Conservation (phyloP, 192 early-diverging fungal genomes). For the Obelidium mucronatum region DNA sequence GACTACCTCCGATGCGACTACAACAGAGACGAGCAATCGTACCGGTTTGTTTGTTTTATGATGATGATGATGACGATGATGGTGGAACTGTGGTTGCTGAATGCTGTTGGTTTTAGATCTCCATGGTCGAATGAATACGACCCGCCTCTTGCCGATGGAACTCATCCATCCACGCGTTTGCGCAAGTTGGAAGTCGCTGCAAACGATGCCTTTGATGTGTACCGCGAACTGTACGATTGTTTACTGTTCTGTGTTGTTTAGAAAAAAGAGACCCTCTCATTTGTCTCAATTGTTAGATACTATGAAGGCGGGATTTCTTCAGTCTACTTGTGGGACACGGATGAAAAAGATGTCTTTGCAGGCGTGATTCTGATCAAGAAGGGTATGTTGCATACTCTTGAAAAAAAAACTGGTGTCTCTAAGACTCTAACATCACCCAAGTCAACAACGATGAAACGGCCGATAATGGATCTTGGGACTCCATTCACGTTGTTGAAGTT, state of each 20-base stretch:
- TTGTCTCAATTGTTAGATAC: conserved; percentile 48
- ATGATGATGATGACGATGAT: background rate
- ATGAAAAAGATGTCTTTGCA: conserved; percentile 84
- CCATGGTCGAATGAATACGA: conserved; percentile 98
- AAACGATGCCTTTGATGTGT: conserved; percentile 97
- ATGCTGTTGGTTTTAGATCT: conserved; percentile 62
- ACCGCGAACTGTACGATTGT: conserved; percentile 76
- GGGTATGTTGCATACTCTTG: conserved; percentile 56
- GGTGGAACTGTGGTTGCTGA: background rate
- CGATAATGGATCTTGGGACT: conserved; percentile 90
- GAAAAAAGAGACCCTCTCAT: background rate
- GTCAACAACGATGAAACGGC: conserved; percentile 19
- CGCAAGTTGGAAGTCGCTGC: conserved; percentile 89
- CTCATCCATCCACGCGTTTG: conserved; percentile 77
- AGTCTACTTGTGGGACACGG: conserved; percentile 94
- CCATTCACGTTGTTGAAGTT: conserved; percentile 96
- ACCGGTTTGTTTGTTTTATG: conserved; percentile 62
- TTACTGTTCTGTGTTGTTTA: background rate
- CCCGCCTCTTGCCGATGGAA: conserved; percentile 77
- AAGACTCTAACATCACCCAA: background rate
- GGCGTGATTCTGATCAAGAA: conserved; percentile 96
- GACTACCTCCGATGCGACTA: conserved; percentile 95
- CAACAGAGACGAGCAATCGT: conserved; percentile 95
- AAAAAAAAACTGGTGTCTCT: background rate
- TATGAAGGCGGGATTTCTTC: conserved; percentile 97